Evolutionary conservation across 2,329 filamentous ascomycete genomes (phyloP).

Genomic region (Fusarium nelsonii): DNA sequence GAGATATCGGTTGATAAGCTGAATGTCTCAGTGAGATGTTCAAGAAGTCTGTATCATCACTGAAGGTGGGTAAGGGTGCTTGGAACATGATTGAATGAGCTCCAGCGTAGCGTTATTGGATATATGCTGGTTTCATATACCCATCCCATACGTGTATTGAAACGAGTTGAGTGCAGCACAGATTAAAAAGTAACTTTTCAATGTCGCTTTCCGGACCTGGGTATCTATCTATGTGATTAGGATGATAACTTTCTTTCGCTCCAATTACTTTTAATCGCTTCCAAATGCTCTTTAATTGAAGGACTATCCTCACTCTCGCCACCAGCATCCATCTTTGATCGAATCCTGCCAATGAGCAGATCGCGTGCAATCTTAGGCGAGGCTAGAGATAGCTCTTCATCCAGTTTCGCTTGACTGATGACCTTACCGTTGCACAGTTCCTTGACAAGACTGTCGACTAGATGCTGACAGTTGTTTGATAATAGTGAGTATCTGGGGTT

Average conservation of each 20-base stretch:
- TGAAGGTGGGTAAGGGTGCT: no score
- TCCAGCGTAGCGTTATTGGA: no score
- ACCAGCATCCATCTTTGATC: constrained; percentile 38
- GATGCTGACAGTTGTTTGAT: constrained; percentile 45
- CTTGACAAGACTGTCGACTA: constrained; percentile 44
- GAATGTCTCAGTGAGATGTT: no score
- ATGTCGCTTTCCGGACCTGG: no score
- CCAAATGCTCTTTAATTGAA: constrained; percentile 41
- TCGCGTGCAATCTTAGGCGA: constrained; percentile 46
- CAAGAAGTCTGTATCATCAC: no score
- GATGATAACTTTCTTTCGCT: constrained; percentile 1
- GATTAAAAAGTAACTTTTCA: no score
- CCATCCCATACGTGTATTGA: no score
- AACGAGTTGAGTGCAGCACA: no score
- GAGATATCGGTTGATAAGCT: no score
- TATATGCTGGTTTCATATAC: no score
- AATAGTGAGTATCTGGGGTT: constrained; percentile 40
- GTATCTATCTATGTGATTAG: neutral
- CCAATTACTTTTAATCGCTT: constrained; percentile 32
- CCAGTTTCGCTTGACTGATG: constrained; percentile 43
- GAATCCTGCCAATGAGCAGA: constrained; percentile 33
- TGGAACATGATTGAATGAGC: no score
- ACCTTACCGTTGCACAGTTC: constrained; percentile 46
- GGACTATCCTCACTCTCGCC: constrained; percentile 40
- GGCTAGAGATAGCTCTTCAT: constrained; percentile 37